Conservation (phyloP, 176 grass and related monocot species). For the Ensete glaucum region DNA sequence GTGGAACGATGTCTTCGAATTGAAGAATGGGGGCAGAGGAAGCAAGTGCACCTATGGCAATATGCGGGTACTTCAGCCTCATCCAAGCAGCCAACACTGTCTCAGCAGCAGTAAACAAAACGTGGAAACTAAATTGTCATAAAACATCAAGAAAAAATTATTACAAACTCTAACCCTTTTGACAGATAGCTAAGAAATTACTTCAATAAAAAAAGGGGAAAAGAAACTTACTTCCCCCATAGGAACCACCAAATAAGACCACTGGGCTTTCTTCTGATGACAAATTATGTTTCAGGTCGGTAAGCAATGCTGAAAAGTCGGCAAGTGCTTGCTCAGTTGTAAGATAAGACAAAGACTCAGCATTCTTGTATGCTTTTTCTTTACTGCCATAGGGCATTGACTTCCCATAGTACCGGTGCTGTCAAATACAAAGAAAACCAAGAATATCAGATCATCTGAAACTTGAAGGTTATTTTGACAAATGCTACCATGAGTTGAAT, state of each 20-base stretch:
- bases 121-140: neutral
- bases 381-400: conserved; percentile 90
- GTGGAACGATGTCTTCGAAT: conserved; percentile 87
- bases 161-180: neutral
- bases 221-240: conserved; percentile 71
- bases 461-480: neutral
- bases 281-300: conserved; percentile 70
- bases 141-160: neutral
- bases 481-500: neutral
- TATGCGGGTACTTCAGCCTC: conserved; percentile 91
- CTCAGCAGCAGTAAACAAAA: neutral
- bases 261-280: conserved; percentile 68
- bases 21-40: conserved; percentile 91
- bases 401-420: conserved; percentile 98
- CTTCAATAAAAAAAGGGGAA: neutral
- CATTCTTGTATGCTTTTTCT: conserved; percentile 54
- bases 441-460: neutral
- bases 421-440: neutral
- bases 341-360: conserved; percentile 66
- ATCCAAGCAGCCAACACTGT: conserved; percentile 97
- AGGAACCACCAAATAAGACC: conserved; percentile 89
- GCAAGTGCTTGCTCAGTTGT: conserved; percentile 85
- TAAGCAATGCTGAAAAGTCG: conserved; percentile 63
- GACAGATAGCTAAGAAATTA: neutral
- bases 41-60: conserved; percentile 63